Evolutionary conservation across 2,329 filamentous ascomycete genomes (phyloP).

Genomic region (Sporothrix brasiliensis): DNA sequence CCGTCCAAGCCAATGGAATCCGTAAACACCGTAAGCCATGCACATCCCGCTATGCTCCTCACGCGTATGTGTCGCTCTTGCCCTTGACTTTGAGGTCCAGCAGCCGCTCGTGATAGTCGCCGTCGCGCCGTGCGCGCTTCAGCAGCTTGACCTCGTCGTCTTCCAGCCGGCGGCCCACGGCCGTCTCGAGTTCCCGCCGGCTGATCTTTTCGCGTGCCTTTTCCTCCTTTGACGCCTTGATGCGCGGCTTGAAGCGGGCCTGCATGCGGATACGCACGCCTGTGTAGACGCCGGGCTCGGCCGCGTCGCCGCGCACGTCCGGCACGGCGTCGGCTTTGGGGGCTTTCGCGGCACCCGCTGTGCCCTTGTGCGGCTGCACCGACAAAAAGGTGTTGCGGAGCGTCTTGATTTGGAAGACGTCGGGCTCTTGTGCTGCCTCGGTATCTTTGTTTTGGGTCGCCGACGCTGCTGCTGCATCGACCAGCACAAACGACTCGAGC

Average conservation of each 20-base stretch:
- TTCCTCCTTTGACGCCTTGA: slow-evolving; percentile 79
- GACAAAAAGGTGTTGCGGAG: slow-evolving; percentile 71
- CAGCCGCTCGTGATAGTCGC: slow-evolving; percentile 85
- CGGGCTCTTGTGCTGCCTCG: slow-evolving; percentile 46
- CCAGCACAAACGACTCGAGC: slow-evolving; percentile 77
- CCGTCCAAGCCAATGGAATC: not conserved
- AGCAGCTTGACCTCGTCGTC: slow-evolving; percentile 85
- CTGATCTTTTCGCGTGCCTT: slow-evolving; percentile 85
- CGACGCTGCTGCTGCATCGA: slow-evolving; percentile 61
- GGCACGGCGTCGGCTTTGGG: slow-evolving; percentile 51
- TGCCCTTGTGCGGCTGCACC: slow-evolving; percentile 54
- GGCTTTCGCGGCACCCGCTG: slow-evolving; percentile 36
- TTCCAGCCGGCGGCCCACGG: slow-evolving; percentile 72
- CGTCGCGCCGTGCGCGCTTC: slow-evolving; percentile 81
- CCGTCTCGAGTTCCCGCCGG: slow-evolving; percentile 78
- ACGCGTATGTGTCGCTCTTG: slow-evolving; percentile 81
- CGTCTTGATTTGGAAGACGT: slow-evolving; percentile 75
- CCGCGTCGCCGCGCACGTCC: slow-evolving; percentile 77
- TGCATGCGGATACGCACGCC: slow-evolving; percentile 88
- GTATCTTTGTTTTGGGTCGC: not conserved
- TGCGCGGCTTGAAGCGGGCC: slow-evolving; percentile 83
- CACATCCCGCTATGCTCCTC: not conserved
- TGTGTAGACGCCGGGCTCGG: slow-evolving; percentile 67
- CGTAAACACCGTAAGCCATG: not conserved
- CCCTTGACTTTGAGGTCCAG: slow-evolving; percentile 87